Base-by-base conservation (phyloP, 768 basidiomycete genomes). In the Phylloporus sp. region DNA sequence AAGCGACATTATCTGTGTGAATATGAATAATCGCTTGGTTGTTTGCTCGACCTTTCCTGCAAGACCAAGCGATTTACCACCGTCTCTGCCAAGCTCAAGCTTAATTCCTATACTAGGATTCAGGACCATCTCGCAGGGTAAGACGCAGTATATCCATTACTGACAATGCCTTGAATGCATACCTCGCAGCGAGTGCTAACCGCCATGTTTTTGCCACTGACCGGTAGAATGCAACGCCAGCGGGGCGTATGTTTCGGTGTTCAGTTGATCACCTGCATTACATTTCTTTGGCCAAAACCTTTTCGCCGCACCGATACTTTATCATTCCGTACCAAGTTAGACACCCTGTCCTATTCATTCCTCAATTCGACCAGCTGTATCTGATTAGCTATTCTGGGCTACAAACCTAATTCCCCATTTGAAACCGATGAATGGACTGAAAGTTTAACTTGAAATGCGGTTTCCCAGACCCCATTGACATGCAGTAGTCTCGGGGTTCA, bases 371-470 rank as follows among this genome's bases (percentile, higher is more conserved):
- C 27, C 41, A 4, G 4, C 18, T 2, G 1, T 20, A 42, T 42
- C 40, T 42, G 40, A 27, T 27, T 26, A 39, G 9, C 32, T 15
- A 34, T 34, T 34, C 13, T 15, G 13, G 10, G 41, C 41, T 11
- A 27, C 26, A 38, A 10, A 35, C 36, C 18, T 20, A 10, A 38
- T 38, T 18, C 36, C 36, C 20, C 36, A 42, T 42, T 41, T 41
- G 22, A 26, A 9, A 22, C 2, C 39, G n/a, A 4, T 36, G 41
- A 42, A 31, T 38, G 2, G 43, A 7, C 8, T 73, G 77, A 11
- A 70, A 62, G 10, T 72, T 66, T 3, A 71, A 65, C 24, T 59
- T 64, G 4, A 49, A 61, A 41, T 12, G 81, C 78, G 2, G 74
- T 66, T 2, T 55, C 58, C 45, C 74, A 69, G 11, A 77, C 77